These are phyloP conservation scores for Zygotorulaspora sp. DNA, from an alignment of 805 yeast genomes.

Conservation along the genomic window DNA sequence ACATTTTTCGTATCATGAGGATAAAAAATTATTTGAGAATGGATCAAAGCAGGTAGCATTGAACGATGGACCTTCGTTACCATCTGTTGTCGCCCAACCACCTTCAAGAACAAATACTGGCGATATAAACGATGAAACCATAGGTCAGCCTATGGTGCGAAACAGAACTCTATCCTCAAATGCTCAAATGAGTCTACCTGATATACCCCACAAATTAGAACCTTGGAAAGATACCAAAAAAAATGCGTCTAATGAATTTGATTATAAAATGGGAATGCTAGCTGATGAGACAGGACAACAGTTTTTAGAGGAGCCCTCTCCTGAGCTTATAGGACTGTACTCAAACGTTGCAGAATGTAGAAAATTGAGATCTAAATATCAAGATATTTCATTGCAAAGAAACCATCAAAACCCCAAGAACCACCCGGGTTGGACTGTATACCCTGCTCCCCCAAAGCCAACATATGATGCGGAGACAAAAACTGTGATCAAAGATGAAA, in stretches of 20 bases:
- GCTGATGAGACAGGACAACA: constrained; percentile 47
- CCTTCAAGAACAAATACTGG: constrained; percentile 5
- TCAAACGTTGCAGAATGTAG: constrained; percentile 62
- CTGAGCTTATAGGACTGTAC: constrained; percentile 61
- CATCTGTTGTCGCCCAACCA: constrained; percentile 20
- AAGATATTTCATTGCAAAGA: constrained; percentile 63
- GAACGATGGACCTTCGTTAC: constrained; percentile 20
- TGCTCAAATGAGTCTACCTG: constrained; percentile 29
- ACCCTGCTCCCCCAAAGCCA: constrained; percentile 93
- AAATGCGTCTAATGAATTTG: constrained; percentile 14
- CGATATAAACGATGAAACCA: not conserved
- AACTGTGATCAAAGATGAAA: constrained; percentile 42
- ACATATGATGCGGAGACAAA: constrained; percentile 65
- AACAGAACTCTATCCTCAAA: constrained; percentile 23
- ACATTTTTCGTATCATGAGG: constrained; percentile 34
- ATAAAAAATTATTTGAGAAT: constrained; percentile 29
- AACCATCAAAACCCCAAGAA: constrained; percentile 84
- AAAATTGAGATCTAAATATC: constrained; percentile 71
- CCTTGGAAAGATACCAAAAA: constrained; percentile 6
- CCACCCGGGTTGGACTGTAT: constrained; percentile 63
- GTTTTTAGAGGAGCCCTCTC: constrained; percentile 56
- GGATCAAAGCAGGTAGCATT: constrained; percentile 32
- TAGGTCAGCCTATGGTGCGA: not conserved
- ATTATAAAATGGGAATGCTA: constrained; percentile 44
- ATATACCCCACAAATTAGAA: constrained; percentile 12